These are phyloP conservation scores for Ceratobasidium sp. DNA, from an alignment of 1,284 basidiomycete species.

Conservation along the genomic window DNA sequence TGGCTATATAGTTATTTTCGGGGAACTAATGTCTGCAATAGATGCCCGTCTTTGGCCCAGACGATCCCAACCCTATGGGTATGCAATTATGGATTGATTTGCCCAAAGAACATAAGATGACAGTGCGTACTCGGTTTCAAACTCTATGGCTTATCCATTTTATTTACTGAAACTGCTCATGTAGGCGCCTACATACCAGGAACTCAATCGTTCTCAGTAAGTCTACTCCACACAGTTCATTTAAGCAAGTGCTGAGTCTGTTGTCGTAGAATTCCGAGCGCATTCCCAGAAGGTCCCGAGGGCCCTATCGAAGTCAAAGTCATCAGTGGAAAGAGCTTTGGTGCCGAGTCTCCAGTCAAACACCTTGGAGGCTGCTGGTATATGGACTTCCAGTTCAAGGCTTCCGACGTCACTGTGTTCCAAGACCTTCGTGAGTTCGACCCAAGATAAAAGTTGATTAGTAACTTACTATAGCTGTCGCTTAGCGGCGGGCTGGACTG, in stretches of 20 bases:
- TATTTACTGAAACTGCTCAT: neutral
- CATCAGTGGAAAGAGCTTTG: constrained; percentile 89
- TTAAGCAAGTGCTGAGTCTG: neutral
- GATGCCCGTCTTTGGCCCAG: constrained; percentile 83
- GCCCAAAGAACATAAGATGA: constrained; percentile 87
- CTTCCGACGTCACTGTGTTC: constrained; percentile 74
- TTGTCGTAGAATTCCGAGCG: constrained; percentile 70
- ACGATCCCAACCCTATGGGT: constrained; percentile 76
- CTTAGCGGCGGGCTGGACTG: constrained; percentile 79
- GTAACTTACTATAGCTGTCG: neutral
- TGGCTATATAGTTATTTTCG: neutral
- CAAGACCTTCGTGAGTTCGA: constrained; percentile 79
- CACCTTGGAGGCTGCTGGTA: constrained; percentile 95
- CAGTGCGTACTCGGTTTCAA: constrained; percentile 59
- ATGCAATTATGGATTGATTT: constrained; percentile 96
- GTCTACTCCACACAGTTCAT: constrained; percentile 47
- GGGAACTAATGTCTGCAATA: constrained; percentile 1
- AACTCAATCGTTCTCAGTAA: constrained; percentile 71
- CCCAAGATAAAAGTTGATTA: neutral
- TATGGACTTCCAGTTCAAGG: constrained; percentile 81
- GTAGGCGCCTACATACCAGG: constrained; percentile 80
- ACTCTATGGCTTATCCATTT: neutral
- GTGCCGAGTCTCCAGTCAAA: constrained; percentile 85
- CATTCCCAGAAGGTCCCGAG: constrained; percentile 75
- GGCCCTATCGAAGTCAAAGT: constrained; percentile 82